Base-by-base conservation (phyloP, 2,329 filamentous ascomycete species). In the Trichoderma sp. region DNA sequence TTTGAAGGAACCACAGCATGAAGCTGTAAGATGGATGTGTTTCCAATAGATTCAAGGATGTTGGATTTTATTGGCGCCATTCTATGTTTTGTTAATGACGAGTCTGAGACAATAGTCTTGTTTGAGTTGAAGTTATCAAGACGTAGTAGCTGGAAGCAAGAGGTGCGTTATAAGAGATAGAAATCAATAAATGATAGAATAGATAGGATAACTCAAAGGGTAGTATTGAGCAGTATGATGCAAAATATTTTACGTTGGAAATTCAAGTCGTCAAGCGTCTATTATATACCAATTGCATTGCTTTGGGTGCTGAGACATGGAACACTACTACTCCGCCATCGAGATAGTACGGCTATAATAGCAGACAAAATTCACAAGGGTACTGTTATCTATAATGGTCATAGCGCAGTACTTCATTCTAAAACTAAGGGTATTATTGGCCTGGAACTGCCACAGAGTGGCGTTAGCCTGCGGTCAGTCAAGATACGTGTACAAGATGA, bases 41-140 rank as follows among this genome's bases (percentile, higher is more conserved):
- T 54, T 16, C 65, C 65, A 37, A 67, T 67, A 1, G 26, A 54
- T 18, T 67, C 43, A 51, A 67, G 65, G 21, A 67, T 67, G 16
- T 59, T 54, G 11, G 28, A 56, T 43, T 28, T 30, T 11, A 49
- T 7, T 11, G 56, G 18, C 39, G 43, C 10, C 65, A 67, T 67
- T 3, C 30, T 32, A 3, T 21, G 0, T 8, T n/a, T 1, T 11
- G 58, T 8, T 21, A 14, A 3, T 3, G 46, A 49, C 4, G 46
- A 49, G 21, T 4, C 4, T 13, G 4, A 24, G n/a, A 21, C 13
- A 24, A 11, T 11, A 13, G 10, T 49, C 8, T 49, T 49, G 46
- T 13, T 24, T 5, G 24, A 24, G 10, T 49, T 21, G 46, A 49
- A 24, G n/a, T 21, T 10, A 11, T 21, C 3, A n/a, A 46, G n/a